Conservation (phyloP, 768 basidiomycete species). For the Naganishia vaughanmartiniae region DNA sequence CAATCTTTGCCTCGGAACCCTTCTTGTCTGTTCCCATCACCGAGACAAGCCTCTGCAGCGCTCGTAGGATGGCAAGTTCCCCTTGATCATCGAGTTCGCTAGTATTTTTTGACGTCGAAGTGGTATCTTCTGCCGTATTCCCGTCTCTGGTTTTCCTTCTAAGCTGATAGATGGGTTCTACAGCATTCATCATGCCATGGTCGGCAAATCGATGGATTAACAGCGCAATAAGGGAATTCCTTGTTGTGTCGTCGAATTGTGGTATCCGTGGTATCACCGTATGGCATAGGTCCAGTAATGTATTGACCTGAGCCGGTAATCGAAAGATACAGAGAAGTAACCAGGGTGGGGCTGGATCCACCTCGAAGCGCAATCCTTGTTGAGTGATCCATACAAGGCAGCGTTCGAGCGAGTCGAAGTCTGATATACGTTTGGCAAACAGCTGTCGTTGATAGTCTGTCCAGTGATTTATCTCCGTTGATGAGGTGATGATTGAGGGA, state of each 20-base stretch:
- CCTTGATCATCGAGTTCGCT: conserved; percentile 15
- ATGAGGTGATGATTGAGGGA: neutral
- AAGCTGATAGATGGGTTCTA: conserved; percentile 9
- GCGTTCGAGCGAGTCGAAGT: conserved; percentile 20
- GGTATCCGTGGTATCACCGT: neutral
- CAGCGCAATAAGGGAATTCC: conserved; percentile 10
- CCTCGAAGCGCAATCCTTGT: conserved; percentile 17
- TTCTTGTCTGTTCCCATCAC: neutral
- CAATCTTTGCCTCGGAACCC: conserved; percentile 2
- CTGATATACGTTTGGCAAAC: neutral
- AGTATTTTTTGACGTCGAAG: neutral
- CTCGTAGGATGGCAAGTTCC: conserved; percentile 17
- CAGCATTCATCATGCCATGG: conserved; percentile 15
- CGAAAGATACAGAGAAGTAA: conserved; percentile 9
- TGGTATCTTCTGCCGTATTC: neutral
- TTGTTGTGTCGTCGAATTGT: neutral
- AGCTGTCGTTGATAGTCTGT: neutral
- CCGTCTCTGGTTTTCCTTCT: neutral
- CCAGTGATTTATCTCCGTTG: neutral
- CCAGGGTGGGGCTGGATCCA: conserved; percentile 9
- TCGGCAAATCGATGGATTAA: conserved; percentile 15
- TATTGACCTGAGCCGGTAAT: conserved; percentile 7
- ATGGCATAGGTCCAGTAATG: conserved; percentile 14
- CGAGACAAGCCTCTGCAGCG: conserved; percentile 18
- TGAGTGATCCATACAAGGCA: conserved; percentile 25